Conservation (phyloP, 2,329 filamentous ascomycete species). For the Penicillium sp. region DNA sequence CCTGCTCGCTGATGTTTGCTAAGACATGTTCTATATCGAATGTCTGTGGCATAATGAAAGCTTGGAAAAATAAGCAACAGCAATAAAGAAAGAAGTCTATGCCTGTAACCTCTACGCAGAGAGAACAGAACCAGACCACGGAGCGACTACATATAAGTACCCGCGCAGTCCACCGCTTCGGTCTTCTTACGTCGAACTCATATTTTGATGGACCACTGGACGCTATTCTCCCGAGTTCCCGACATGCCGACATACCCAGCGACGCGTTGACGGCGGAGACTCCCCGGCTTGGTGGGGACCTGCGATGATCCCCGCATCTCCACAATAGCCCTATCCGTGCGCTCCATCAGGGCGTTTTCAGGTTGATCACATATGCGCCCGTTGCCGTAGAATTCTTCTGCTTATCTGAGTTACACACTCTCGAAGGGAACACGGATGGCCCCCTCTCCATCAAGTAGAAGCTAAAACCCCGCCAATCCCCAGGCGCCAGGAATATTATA, state of each 20-base stretch:
- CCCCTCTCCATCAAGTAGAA: no score
- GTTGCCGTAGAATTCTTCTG: not conserved
- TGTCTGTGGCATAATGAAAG: constrained; percentile 10
- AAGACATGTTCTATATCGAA: constrained; percentile 25
- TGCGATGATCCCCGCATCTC: constrained; percentile 5
- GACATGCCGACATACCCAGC: not conserved
- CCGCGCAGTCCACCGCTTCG: not conserved
- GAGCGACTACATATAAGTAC: constrained; percentile 2
- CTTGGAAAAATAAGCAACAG: not conserved
- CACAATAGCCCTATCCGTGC: not conserved
- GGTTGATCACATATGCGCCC: not conserved
- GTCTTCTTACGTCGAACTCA: not conserved
- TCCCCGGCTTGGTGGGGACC: constrained; percentile 12
- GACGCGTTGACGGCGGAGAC: constrained; percentile 11
- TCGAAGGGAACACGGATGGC: no score
- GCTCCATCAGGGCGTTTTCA: not conserved
- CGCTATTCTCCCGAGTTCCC: not conserved
- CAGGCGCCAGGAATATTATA: no score
- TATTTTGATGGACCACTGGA: not conserved
- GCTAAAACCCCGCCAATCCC: no score
- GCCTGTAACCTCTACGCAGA: not conserved
- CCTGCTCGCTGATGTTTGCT: constrained; percentile 17
- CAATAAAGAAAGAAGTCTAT: not conserved
- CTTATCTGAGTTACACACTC: not conserved
- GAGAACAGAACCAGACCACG: not conserved